Conservation (phyloP, 352 stramenopile genomes). For the Phytophthora capsici region DNA sequence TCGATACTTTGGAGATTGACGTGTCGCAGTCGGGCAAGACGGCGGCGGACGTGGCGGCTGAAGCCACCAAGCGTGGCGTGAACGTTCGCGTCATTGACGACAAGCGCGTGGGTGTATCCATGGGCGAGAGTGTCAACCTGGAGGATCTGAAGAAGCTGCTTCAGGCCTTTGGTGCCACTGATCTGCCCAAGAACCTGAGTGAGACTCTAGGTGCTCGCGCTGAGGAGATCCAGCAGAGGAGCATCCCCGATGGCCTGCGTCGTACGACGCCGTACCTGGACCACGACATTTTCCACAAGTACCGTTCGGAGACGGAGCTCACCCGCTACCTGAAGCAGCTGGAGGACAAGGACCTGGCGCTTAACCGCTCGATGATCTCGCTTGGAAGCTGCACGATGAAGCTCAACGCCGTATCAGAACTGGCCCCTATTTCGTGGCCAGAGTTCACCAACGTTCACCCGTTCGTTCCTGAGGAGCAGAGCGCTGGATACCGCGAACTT, state of each 20-base stretch:
- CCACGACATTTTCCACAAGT: slow-evolving; percentile 97
- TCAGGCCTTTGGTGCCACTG: slow-evolving; percentile 66
- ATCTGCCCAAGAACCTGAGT: slow-evolving; percentile 34
- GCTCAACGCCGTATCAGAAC: slow-evolving; percentile 97
- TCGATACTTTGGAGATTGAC: slow-evolving; percentile 96
- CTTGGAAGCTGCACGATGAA: slow-evolving; percentile 99
- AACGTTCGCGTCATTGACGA: slow-evolving; percentile 90
- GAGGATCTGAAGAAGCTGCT: slow-evolving; percentile 92
- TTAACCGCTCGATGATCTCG: slow-evolving; percentile 99
- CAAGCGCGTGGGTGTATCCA: slow-evolving; percentile 92
- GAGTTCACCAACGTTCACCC: slow-evolving; percentile 98
- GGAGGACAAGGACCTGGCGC: slow-evolving; percentile 98
- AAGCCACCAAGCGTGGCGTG: slow-evolving; percentile 71
- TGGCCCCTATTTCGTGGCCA: slow-evolving; percentile 97
- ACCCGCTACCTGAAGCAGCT: slow-evolving; percentile 98
- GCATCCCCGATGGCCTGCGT: slow-evolving; percentile 65
- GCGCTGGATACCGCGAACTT: slow-evolving; percentile 96
- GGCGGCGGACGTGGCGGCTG: slow-evolving; percentile 76
- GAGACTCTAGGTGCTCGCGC: slow-evolving; percentile 65
- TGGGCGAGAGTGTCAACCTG: slow-evolving; percentile 96
- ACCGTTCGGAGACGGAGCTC: slow-evolving; percentile 96
- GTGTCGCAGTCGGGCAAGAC: slow-evolving; percentile 85
- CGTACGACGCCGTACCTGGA: slow-evolving; percentile 88
- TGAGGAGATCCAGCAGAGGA: slow-evolving; percentile 58
- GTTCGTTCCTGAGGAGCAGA: slow-evolving; percentile 96